phyloP scores from a whole-genome alignment of 164 flowering plant species.

The Chloranthus sessilifolius region DNA sequence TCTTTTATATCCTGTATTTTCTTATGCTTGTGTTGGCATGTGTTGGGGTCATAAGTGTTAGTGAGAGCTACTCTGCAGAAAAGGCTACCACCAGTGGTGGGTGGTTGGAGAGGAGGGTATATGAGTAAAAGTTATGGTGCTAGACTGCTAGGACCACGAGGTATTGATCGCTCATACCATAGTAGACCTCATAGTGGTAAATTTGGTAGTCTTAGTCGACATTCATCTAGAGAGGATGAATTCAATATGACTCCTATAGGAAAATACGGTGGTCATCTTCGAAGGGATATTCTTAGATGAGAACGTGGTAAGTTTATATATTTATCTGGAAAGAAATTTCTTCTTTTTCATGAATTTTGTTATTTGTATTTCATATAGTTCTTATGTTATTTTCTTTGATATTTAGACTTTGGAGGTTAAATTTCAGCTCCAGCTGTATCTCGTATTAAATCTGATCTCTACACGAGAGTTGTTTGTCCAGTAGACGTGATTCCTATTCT shows the following conservation, averaged over 20 bases:
- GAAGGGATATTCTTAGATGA: constrained; percentile 12
- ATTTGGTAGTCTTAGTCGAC: constrained; percentile 7
- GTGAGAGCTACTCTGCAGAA: constrained; percentile 25
- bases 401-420: constrained; percentile 4
- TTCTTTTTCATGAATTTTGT: not conserved
- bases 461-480: constrained; percentile 17
- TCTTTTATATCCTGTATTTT: too few relatives aligned
- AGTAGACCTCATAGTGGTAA: constrained; percentile 9
- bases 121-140: constrained; percentile 8
- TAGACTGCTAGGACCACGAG: constrained; percentile 5
- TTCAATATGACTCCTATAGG: constrained; percentile 14
- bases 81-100: constrained; percentile 9
- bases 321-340: not conserved
- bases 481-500: constrained; percentile 13
- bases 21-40: not conserved
- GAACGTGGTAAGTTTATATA: constrained; percentile 16
- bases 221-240: constrained; percentile 13
- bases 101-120: constrained; percentile 23
- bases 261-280: constrained; percentile 9
- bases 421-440: constrained; percentile 11
- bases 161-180: constrained; percentile 12
- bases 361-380: not conserved
- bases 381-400: not conserved
- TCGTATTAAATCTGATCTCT: constrained; percentile 14
- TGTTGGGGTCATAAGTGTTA: constrained; percentile 8